Base-by-base conservation (phyloP, 495 filamentous ascomycete species). In the Aspergillus indologenus region DNA sequence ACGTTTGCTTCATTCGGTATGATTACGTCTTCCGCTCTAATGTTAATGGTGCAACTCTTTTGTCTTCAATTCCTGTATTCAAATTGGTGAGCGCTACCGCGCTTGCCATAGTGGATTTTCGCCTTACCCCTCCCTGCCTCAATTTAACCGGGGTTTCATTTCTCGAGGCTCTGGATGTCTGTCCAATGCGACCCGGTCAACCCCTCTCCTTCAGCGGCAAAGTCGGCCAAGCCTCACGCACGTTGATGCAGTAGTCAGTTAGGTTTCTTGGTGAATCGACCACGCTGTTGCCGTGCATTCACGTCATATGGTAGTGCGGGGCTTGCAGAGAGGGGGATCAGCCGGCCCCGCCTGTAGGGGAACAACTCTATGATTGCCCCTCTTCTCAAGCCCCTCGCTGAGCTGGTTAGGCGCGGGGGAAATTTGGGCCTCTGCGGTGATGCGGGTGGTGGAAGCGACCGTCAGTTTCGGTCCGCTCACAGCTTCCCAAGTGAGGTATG, bases 271-370 rank as follows among this genome's bases (percentile, higher is more conserved):
- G 9, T 29, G 4, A 29, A 9, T n/a, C 49, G 21, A 31, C 20
- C 49, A 42, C 22, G 43, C 20, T 43, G 20, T 54, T 15, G 14
- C 21, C 23, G 45, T 24, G 44, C 57, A 18, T 54, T 60, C 45
- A 50, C 52, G 51, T 55, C 57, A 60, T 60, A 22, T 40, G 46
- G 52, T 47, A 55, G 58, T 60, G 58, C 58, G 58, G 58, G 57
- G 58, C 48, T n/a, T 51, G 48, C 24, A 51, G 48, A 31, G 24
- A 40, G 34, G 34, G 31, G 21, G 22, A 34, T 54, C 43, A 54
- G 42, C 42, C n/a, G 48, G 48, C 40, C 40, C 46, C 3, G 44
- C 15, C 7, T 5, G 40, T 17, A 17, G 4, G 42, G 21, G 21
- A 18, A n/a, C 17, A 14, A n/a, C 22, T 24, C 24, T 11, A 9